A percentile compares a stretch with the other conserved stretches of the same genome.
These are phyloP conservation scores for Aspergillus intermedius DNA, from an alignment of 2,329 filamentous ascomycete genomes.

Conservation along the genomic window DNA sequence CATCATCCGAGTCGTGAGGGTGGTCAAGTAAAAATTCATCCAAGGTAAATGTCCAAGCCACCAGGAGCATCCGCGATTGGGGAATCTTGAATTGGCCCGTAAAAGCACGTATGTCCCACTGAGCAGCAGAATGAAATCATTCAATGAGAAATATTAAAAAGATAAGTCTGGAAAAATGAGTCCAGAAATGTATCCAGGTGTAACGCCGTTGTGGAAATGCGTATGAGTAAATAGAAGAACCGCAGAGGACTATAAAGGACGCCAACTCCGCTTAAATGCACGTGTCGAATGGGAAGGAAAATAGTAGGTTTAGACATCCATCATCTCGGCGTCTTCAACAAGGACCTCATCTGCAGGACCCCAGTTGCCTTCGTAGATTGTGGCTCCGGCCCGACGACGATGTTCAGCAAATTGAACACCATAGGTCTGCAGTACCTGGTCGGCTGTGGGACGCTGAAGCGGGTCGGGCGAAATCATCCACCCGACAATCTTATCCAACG, in stretches of 20 bases:
- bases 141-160: not conserved
- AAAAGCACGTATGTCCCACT: not conserved
- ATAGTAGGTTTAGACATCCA: constrained; percentile 46
- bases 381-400: constrained; percentile 79
- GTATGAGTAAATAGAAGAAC: constrained; percentile 17
- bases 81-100: not conserved
- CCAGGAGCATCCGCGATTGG: constrained; percentile 6
- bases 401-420: constrained; percentile 74
- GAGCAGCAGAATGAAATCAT: not conserved
- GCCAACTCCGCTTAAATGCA: constrained; percentile 30
- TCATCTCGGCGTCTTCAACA: constrained; percentile 55
- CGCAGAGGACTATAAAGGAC: constrained; percentile 7
- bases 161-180: constrained; percentile 6
- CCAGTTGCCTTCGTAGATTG: constrained; percentile 93
- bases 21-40: not conserved
- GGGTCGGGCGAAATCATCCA: constrained; percentile 83
- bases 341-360: constrained; percentile 66
- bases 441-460: constrained; percentile 62
- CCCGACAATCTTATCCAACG: constrained; percentile 74
- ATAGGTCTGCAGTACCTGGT: constrained; percentile 64
- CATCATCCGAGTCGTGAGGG: constrained; percentile 2
- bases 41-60: not conserved
- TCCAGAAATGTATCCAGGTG: constrained; percentile 3
- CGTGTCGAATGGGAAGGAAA: constrained; percentile 14
- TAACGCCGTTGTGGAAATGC: constrained; percentile 14